Base-by-base conservation (phyloP, 176 grass and related monocot species). In the Eleusine indica region DNA sequence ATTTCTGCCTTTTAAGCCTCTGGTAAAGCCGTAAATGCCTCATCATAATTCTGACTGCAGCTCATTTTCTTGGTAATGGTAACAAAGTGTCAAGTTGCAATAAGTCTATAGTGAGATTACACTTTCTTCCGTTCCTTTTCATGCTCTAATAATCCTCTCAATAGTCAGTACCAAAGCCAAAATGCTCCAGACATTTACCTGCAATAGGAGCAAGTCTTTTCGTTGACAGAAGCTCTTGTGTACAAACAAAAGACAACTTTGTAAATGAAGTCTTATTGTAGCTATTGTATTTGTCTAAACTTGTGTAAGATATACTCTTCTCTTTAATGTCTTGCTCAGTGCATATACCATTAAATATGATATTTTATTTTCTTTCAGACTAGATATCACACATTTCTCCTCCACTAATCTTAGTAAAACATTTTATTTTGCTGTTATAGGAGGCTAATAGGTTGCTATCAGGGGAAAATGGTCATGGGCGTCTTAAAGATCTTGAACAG, bases 391-490 rank as follows among this genome's bases (percentile, higher is more conserved):
- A 70, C 3, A 64, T n/a, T 30, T n/a, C 62, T 78, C 8, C 47
- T 41, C 1, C n/a, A 22, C 61, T 74, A 37, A 74, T 63, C 25
- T 74, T 42, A 46, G 43, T 22, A 25, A 14, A 49, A 60, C 67
- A 30, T 65, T 77, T 47, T 49, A 15, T 43, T 81, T 6, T 80
- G 64, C 17, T 71, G n/a, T 16, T 69, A 66, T 77, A 97, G 94
- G 94, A 91, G 82, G 89, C 89, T 66, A 83, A 82, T 73, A 91
- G 79, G 73, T 83, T 90, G 58, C 73, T 86, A 40, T 91, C 78
- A 79, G 94, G 89, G 68, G 85, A 90, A 87, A 82, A 81, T 82
- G 94, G 94, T 60, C 82, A 84, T 84, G 91, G 63, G 47, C 79
- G 68, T 76, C 87, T 90, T 77, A 89, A 86, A 83, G 76, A 62